Base-by-base conservation (phyloP, 108 stramenopile species). In the Pseudonitzschia multistriata region DNA sequence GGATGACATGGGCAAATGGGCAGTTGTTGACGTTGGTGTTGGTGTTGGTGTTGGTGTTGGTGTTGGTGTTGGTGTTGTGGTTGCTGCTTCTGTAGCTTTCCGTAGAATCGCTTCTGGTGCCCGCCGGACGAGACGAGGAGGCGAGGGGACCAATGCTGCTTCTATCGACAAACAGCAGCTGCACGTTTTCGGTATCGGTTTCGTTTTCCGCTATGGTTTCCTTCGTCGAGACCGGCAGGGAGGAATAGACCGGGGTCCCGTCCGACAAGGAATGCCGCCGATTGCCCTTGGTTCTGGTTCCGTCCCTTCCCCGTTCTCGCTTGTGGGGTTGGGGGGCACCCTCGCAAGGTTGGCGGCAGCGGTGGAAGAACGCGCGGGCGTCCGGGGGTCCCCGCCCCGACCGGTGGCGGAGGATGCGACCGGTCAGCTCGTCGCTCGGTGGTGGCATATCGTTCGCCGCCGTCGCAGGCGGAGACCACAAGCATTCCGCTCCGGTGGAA, bases 381-480 rank as follows among this genome's bases (percentile, higher is more conserved):
- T 2, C 17, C 42, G 42, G 13, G 42, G 42, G 17, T 45, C 8
- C 42, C 42, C 17, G 13, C 42, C 1, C 42, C n/a, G n/a, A 1
- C 35, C 57, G 57, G 19, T 59, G 57, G 34, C n/a, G 57, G 35
- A 59, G 14, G 4, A 59, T 59, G 33, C 8, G n/a, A 36, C 21
- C 10, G 15, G 57, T 33, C 57, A 59, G 33, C 21, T 33, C 34
- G 8, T n/a, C 13, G 8, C 29, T 59, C 7, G 57, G 57, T 59
- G 57, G 57, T 59, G 57, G 34, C 57, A 59, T 59, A n/a, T 11
- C 21, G 13, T 17, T 34, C n/a, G n/a, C n/a, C n/a, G n/a, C n/a
- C n/a, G n/a, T n/a, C n/a, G n/a, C n/a, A n/a, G n/a, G n/a, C n/a
- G n/a, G n/a, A n/a, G n/a, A n/a, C n/a, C n/a, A n/a, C n/a, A n/a